Evolutionary conservation across 306 rosid genomes (phyloP), one percentile per base, ranked within the genome.

Genomic region (Lathyrus sativus): DNA sequence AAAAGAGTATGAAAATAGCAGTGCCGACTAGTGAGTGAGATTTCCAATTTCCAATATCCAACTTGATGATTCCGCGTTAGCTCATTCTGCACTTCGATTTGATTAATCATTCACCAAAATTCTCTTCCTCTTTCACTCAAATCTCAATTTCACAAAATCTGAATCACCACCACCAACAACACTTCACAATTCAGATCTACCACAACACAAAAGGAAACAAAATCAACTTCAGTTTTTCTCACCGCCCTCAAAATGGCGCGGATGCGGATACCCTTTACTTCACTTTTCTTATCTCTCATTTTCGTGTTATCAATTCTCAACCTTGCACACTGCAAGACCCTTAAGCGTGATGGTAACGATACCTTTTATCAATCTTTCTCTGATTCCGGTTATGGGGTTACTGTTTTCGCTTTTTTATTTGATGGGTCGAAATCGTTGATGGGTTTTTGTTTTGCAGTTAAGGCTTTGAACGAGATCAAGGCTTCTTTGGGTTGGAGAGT

Each of bases 401-500:
- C 8, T 28, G 2, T 15, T 26, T 57, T 71, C 0, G 9, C 18
- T 15, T 38, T 73, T 69, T 48, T 11, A 1, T 18, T n/a, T 72
- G 7, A 76, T 49, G 69, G 76, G 51, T 62, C 11, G 68, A 43
- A 45, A 8, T 54, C 33, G 18, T 39, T 72, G 57, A 14, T 44
- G 37, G 22, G 22, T 50, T 12, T 38, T 28, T 7, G 2, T 29
- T n/a, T 63, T 71, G 76, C 83, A 95, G 99, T 95, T 73, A 95
- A 95, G 81, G 99, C 99, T 19, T 71, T 95, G 87, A 95, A 88
- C 67, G 99, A 95, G 89, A 95, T 95, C 76, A 90, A 95, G 85
- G 99, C 99, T 3, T 95, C 99, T 6, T 86, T 95, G 24, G 99
- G 97, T 2, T 95, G 99, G 99, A 88, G 99, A 73, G 99, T 95